These are phyloP conservation scores for Cercophora newfieldiana DNA, from an alignment of 495 filamentous ascomycete species.

Conservation along the genomic window DNA sequence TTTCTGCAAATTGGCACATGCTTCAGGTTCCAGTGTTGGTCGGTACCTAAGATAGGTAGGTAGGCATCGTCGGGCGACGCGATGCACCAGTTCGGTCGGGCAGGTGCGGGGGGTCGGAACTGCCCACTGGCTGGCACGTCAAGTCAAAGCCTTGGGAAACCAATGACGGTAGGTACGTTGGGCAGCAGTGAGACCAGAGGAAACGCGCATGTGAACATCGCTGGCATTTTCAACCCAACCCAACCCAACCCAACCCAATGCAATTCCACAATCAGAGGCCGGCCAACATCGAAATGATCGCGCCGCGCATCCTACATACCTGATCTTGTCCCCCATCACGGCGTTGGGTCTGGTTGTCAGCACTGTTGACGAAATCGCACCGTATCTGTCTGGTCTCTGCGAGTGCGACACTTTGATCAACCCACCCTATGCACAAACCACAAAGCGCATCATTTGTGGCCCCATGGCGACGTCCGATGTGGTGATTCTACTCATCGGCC, in stretches of 20 bases:
- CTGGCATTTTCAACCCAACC: background rate
- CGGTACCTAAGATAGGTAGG: background rate
- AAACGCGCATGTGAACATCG: background rate
- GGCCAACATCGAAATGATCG: background rate
- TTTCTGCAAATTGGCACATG: background rate
- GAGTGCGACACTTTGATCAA: background rate
- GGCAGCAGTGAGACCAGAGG: background rate
- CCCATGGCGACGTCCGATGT: constrained; percentile 8
- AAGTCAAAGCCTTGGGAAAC: background rate
- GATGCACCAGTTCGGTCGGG: constrained; percentile 7
- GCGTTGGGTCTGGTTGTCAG: background rate
- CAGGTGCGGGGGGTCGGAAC: background rate
- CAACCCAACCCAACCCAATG: constrained; percentile 9
- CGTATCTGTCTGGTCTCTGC: background rate
- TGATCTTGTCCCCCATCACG: constrained; percentile 1
- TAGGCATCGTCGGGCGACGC: constrained; percentile 1
- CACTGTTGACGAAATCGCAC: background rate
- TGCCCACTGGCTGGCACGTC: constrained; percentile 1
- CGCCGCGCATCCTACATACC: background rate
- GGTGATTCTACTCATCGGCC: constrained; percentile 15
- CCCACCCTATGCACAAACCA: background rate
- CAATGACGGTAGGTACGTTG: background rate
- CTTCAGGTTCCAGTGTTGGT: background rate
- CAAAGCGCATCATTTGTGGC: background rate
- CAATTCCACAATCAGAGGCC: background rate